phyloP scores from a whole-genome alignment of 148 eudicot species.

The Hydrangea macrophylla region DNA sequence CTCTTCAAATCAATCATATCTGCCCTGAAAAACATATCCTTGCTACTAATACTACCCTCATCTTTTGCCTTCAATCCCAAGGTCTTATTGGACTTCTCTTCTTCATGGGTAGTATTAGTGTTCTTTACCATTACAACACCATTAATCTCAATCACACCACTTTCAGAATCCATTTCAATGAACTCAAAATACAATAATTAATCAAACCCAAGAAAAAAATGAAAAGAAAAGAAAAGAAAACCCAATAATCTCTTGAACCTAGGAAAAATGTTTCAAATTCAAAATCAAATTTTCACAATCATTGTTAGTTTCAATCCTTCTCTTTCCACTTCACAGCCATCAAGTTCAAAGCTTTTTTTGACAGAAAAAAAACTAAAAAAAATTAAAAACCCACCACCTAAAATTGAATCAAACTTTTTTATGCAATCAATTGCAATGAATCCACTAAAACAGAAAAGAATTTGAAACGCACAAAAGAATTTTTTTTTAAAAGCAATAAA shows the following conservation, averaged over 20 bases:
- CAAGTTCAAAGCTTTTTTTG: neutral
- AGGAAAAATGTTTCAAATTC: neutral
- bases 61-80: conserved; percentile 26
- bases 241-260: neutral
- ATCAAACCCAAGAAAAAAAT: conserved; percentile 7
- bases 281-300: neutral
- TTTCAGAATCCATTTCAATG: conserved; percentile 42
- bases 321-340: neutral
- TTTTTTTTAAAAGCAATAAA: neutral
- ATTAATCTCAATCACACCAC: conserved; percentile 11
- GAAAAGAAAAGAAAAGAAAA: neutral
- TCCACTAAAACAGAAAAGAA: too few species aligned
- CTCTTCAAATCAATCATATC: conserved; percentile 79
- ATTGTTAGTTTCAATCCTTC: neutral
- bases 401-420: neutral
- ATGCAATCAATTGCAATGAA: too few species aligned
- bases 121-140: neutral
- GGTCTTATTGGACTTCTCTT: conserved; percentile 14
- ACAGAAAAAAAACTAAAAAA: neutral
- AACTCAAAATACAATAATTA: neutral
- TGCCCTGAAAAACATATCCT: conserved; percentile 56
- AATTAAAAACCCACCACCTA: neutral
- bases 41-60: conserved; percentile 29
- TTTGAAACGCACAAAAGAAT: too few species aligned
- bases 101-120: neutral